phyloP scores from a whole-genome alignment of 139 green algal species.

The Yamagishiella unicocca region DNA sequence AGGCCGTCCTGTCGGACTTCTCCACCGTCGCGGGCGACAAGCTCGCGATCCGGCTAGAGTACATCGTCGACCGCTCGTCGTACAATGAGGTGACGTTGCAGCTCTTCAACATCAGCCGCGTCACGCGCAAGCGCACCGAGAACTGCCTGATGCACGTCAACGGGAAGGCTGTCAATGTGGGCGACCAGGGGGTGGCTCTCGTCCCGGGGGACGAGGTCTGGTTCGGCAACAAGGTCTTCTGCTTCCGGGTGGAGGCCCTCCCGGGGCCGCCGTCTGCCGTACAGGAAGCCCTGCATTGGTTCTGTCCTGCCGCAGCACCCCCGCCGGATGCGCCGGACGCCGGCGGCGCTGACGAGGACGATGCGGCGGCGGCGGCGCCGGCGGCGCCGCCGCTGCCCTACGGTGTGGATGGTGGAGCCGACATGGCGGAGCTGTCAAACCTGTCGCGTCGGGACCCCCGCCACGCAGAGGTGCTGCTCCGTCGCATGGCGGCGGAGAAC shows the following conservation, averaged over 20 bases:
- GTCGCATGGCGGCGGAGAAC: conserved; percentile 3
- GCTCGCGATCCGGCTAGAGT: conserved; percentile 41
- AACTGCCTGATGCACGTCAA: conserved; percentile 33
- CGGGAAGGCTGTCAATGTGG: conserved; percentile 13
- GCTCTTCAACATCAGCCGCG: conserved; percentile 47
- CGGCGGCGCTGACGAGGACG: neutral
- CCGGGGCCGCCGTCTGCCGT: conserved; percentile 2
- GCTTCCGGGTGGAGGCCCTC: conserved; percentile 33
- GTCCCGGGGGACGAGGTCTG: conserved; percentile 31
- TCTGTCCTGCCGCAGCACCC: conserved; percentile 40
- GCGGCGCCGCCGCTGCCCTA: neutral
- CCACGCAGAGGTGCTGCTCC: conserved; percentile 12
- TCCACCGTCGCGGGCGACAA: neutral
- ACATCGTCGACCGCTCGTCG: conserved; percentile 26
- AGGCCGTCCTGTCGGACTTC: conserved; percentile 15
- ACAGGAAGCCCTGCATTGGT: neutral
- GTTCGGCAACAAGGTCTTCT: conserved; percentile 1
- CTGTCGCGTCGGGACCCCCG: neutral
- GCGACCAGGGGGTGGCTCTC: conserved; percentile 29
- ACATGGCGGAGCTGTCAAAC: neutral
- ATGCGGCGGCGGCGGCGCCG: neutral
- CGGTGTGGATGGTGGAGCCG: too few species aligned
- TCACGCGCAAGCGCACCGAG: neutral
- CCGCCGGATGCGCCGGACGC: neutral
- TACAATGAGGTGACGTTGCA: conserved; percentile 24